Conservation (phyloP, 2,329 filamentous ascomycete genomes). For the Hypoxylon sp. region DNA sequence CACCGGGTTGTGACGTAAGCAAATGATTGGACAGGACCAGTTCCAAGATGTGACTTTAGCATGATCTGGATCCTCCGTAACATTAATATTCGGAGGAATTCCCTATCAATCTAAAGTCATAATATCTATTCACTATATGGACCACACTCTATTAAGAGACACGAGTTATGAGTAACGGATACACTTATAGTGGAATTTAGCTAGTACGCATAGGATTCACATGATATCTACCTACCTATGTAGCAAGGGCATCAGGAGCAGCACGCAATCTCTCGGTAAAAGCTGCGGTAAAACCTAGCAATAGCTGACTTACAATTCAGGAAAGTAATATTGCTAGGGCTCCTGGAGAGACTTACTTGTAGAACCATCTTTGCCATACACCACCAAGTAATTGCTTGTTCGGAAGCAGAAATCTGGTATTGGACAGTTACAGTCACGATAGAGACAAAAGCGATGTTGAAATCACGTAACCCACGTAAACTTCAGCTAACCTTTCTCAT, state of each 20-base stretch:
- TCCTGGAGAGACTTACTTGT: background rate
- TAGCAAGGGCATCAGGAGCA: background rate
- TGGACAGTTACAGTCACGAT: background rate
- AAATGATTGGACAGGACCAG: conserved; percentile 22
- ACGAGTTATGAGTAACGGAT: background rate
- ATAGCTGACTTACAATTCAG: background rate
- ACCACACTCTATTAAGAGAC: background rate
- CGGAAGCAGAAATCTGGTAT: background rate
- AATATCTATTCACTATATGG: background rate
- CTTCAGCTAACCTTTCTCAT: conserved; percentile 56
- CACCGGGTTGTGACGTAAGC: conserved; percentile 24
- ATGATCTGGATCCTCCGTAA: background rate
- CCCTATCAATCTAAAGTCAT: background rate
- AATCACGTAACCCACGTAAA: conserved; percentile 47
- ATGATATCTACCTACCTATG: too few species aligned
- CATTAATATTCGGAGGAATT: background rate
- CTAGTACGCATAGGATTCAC: background rate
- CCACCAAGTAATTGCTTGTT: background rate
- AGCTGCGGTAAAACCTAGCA: background rate
- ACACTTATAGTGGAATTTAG: background rate
- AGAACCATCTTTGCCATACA: background rate
- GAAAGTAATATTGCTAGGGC: background rate
- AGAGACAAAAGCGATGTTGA: background rate
- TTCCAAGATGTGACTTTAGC: background rate
- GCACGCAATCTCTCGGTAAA: background rate